These are phyloP conservation scores for Mayamaea pseudoterrestris DNA, from an alignment of 108 stramenopile genomes.

Conservation along the genomic window DNA sequence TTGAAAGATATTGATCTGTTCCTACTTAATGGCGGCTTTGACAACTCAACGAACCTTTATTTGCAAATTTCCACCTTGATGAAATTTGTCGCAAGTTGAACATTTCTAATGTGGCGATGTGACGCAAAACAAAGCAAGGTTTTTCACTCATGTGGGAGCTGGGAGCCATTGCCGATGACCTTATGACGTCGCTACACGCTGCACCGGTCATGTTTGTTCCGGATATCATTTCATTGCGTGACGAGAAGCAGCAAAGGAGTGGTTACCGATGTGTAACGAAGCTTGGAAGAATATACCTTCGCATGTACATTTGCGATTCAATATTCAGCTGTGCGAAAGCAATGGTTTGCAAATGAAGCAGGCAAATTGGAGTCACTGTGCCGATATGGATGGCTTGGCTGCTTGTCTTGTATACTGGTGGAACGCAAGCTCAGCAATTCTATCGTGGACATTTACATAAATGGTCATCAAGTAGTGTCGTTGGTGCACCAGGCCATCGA, in stretches of 20 bases:
- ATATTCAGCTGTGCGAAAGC: slow-evolving; percentile 87
- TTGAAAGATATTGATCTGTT: too few relatives aligned
- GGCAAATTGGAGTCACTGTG: too few relatives aligned
- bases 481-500: slow-evolving; percentile 29
- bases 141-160: too few relatives aligned
- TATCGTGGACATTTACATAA: slow-evolving; percentile 55
- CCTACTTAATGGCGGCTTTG: too few relatives aligned
- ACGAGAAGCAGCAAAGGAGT: slow-evolving; percentile 80
- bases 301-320: slow-evolving; percentile 83
- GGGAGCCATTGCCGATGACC: slow-evolving; percentile 58
- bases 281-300: slow-evolving; percentile 89
- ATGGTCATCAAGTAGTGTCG: slow-evolving; percentile 33
- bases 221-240: slow-evolving; percentile 71
- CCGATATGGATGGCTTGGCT: too few relatives aligned
- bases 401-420: slow-evolving; percentile 77
- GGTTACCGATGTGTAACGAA: slow-evolving; percentile 86
- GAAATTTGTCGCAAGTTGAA: too few relatives aligned
- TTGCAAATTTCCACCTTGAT: too few relatives aligned
- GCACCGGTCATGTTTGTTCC: slow-evolving; percentile 93
- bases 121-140: too few relatives aligned
- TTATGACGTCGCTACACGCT: slow-evolving; percentile 70
- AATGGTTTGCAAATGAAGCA: slow-evolving; percentile 72
- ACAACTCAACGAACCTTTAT: too few relatives aligned
- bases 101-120: too few relatives aligned
- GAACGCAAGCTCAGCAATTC: slow-evolving; percentile 79